phyloP scores from a whole-genome alignment of 805 yeast species.

The Zygosaccharomyces bisporus region DNA sequence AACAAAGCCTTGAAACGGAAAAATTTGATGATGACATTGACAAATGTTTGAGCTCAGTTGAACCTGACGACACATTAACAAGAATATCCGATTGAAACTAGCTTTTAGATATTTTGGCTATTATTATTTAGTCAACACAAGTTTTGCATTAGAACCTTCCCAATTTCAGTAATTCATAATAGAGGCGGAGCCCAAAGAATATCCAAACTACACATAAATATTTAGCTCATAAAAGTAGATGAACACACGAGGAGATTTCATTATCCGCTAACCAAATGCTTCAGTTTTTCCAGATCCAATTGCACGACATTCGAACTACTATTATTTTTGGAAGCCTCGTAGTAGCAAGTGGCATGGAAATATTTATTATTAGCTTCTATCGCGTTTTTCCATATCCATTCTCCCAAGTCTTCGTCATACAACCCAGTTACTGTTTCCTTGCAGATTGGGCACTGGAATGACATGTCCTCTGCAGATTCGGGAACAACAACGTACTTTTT shows the following conservation, averaged over 20 bases:
- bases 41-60: neutral
- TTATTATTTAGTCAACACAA: neutral
- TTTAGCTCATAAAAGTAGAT: neutral
- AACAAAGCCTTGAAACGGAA: neutral
- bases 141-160: too few relatives aligned
- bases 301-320: conserved; percentile 17
- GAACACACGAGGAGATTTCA: neutral
- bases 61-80: neutral
- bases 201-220: neutral
- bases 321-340: conserved; percentile 46
- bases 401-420: conserved; percentile 70
- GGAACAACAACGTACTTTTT: conserved; percentile 63
- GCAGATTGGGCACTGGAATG: conserved; percentile 63
- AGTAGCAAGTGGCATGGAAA: conserved; percentile 65
- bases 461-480: conserved; percentile 54
- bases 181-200: neutral
- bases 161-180: neutral
- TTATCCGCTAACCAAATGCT: conserved; percentile 19
- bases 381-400: conserved; percentile 78
- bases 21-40: neutral
- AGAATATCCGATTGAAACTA: neutral
- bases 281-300: conserved; percentile 24
- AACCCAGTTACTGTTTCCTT: conserved; percentile 59
- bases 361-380: conserved; percentile 47
- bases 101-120: neutral